Evolutionary conservation across 2,329 filamentous ascomycete species (phyloP).

Genomic region (Aspergillus sp.): DNA sequence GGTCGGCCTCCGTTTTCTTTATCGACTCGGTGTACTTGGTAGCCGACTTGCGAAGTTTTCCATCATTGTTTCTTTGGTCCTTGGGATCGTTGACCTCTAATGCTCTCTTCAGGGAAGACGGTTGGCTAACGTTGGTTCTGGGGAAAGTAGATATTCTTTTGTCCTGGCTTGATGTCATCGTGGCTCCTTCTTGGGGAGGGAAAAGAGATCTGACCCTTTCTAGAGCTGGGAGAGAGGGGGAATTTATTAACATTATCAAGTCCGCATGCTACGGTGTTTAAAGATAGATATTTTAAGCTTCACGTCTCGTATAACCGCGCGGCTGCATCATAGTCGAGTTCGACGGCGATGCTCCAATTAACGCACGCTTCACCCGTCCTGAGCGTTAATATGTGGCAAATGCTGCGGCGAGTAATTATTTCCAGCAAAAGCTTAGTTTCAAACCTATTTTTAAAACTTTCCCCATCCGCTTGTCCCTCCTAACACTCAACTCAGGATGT

Average conservation of each 20-base stretch:
- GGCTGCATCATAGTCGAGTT: no score
- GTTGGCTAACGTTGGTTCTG: not conserved
- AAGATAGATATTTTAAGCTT: not conserved
- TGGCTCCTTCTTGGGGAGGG: no score
- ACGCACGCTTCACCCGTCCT: no score
- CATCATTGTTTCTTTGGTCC: not conserved
- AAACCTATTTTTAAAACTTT: not conserved
- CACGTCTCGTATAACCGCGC: no score
- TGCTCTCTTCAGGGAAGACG: not conserved
- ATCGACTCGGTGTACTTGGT: not conserved
- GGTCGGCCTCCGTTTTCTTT: conserved; percentile 1
- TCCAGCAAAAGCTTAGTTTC: not conserved
- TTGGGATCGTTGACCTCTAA: not conserved
- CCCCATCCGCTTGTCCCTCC: not conserved
- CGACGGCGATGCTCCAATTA: no score
- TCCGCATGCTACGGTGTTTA: no score
- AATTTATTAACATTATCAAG: no score
- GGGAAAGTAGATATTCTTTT: not conserved
- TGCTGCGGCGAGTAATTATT: no score
- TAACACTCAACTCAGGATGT: not conserved
- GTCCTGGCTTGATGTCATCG: no score
- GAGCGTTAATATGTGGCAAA: no score
- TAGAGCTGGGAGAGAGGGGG: not conserved
- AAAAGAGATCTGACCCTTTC: no score
- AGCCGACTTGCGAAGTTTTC: no score